Base-by-base conservation (phyloP, 169 alveolate genomes). In the Eimeria sp. region DNA sequence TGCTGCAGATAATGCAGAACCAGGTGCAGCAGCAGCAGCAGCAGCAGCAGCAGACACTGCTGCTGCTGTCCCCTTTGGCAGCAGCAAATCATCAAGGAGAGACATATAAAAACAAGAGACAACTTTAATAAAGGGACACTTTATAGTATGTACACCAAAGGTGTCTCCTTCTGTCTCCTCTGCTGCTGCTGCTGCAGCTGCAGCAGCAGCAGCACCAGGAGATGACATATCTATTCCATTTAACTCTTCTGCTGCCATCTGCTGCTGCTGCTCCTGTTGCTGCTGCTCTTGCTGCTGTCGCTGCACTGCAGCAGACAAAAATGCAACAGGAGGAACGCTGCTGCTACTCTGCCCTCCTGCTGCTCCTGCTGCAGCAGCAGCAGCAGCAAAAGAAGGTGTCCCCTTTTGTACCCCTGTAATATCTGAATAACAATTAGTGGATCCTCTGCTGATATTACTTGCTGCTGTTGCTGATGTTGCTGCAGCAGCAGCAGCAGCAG, bases 21-120 rank as follows among this genome's bases (percentile, higher is more conserved):
- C 58, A 51, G 58, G 58, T 51, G 58, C 58, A 10, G 84, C 57
- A 25, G 88, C 49, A 51, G 75, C 88, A n/a, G 72, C 86, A 49
- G 88, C 88, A 72, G 95, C 87, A 47, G n/a, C n/a, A n/a, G n/a
- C n/a, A n/a, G n/a, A n/a, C n/a, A 72, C 70, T 25, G 95, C 87
- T 22, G 88, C 57, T 27, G 65, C 82, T 25, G 95, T 43, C 25
- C 70, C 4, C 18, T n/a, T n/a, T 27, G 94, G 83, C 61, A 70
- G n/a, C 43, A 83, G 94, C 13, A 70, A 30, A 49, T 67, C 94
- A 5, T 34, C 49, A 3, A 67, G 67, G 25, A 70, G 92, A 86
- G 92, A 86, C 57, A 61, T 40, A 49, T 57, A 86, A n/a, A 86
- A 61, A 20, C 82, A 86, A 40, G 75, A 86, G 27, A 78, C 18